Base-by-base conservation (phyloP, 768 basidiomycete species). In the Naganishia randhawae region DNA sequence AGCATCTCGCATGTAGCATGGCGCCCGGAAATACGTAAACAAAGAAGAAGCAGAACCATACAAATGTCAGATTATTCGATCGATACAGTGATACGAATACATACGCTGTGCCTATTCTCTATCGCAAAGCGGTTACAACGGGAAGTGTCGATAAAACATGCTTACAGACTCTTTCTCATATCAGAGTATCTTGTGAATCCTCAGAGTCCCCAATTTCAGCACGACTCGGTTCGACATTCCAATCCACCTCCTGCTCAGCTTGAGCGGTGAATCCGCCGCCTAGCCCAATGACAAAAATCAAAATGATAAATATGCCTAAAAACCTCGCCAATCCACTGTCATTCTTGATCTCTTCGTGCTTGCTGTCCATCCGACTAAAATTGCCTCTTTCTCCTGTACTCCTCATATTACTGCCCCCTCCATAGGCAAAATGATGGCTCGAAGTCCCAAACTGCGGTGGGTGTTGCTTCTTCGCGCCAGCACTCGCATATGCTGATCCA, bases 221-320 rank as follows among this genome's bases (percentile, higher is more conserved):
- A 31, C 29, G 37, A 41, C 27, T 33, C 3, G 37, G 41, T 42
- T 10, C 11, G 1, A 61, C 3, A 22, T 33, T 62, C 53, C 62
- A 37, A 14, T 63, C 50, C 33, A 27, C 31, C 52, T 62, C 63
- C 27, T 57, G 55, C 41, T 73, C 72, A 16, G 75, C 73, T 66
- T 72, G 76, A 13, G 73, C 77, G 9, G 72, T 77, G 68, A 78
- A 76, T 25, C 77, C 77, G 10, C 77, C 77, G 6, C 77, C 77
- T 9, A 78, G 65, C 10, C 72, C 67, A n/a, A 78, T 73, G 33
- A 77, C 77, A 16, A 71, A 67, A 69, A 78, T 62, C 41, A 78
- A 66, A 63, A 78, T 41, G n/a, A 71, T 73, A 29, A 76, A 65
- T 2, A 75, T 73, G 11, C 74, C 71, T 8, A 73, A 50, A 57